phyloP scores from a whole-genome alignment of 2,329 filamentous ascomycete species.

The Diaporthe sp. region DNA sequence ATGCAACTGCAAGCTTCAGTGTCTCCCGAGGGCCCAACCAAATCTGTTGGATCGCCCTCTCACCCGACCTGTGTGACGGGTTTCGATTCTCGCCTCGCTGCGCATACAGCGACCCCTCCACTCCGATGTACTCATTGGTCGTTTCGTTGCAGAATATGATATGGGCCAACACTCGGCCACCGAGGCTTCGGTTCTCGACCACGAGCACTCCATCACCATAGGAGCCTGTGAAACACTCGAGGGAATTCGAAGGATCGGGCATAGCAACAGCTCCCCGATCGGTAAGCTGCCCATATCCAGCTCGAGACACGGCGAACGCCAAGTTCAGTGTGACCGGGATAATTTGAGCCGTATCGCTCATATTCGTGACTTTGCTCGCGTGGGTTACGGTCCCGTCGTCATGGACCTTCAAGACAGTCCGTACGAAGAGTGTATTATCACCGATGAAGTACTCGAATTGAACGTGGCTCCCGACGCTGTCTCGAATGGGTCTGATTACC shows the following conservation, averaged over 20 bases:
- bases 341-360: background rate
- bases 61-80: background rate
- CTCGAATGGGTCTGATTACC: constrained; percentile 24
- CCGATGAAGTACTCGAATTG: constrained; percentile 27
- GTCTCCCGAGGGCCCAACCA: background rate
- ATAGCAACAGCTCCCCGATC: constrained; percentile 43
- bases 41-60: background rate
- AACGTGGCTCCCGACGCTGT: constrained; percentile 34
- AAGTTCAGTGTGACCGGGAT: constrained; percentile 36
- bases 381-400: constrained; percentile 39
- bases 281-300: constrained; percentile 45
- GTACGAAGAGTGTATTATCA: background rate
- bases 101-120: background rate
- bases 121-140: background rate
- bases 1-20: background rate
- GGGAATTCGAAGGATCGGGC: constrained; percentile 37
- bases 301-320: constrained; percentile 42
- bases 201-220: constrained; percentile 5
- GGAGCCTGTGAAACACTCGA: background rate
- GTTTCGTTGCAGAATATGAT: constrained; percentile 20
- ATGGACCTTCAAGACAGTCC: constrained; percentile 24
- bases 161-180: constrained; percentile 3
- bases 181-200: constrained; percentile 38
- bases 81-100: background rate
- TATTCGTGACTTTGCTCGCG: constrained; percentile 40